A percentile compares a stretch with the other conserved stretches of the same genome.
These are phyloP conservation scores for Xylaria scruposa DNA, from an alignment of 495 filamentous ascomycete species.

Conservation along the genomic window DNA sequence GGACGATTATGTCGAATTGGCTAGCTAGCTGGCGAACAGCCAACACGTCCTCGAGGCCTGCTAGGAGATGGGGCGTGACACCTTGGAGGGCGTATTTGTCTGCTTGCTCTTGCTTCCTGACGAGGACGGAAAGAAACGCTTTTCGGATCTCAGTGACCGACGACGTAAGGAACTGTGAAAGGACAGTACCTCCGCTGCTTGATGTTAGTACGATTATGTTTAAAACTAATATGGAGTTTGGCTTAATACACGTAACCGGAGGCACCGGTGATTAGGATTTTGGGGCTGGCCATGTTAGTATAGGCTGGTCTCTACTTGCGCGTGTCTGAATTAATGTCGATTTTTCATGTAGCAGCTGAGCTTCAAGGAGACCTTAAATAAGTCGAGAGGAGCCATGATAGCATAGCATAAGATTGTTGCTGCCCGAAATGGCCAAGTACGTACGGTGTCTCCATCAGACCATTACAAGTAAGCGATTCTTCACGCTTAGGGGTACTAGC, in stretches of 20 bases:
- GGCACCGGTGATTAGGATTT: constrained; percentile 5
- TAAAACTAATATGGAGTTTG: neutral
- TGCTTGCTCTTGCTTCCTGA: constrained; percentile 33
- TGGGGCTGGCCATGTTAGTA: constrained; percentile 1
- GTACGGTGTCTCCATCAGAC: neutral
- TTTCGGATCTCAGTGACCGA: neutral
- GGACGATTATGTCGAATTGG: constrained; percentile 12
- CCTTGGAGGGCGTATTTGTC: constrained; percentile 7
- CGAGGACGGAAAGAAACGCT: constrained; percentile 8
- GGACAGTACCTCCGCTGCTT: constrained; percentile 3
- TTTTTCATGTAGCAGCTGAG: neutral
- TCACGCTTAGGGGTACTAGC: neutral
- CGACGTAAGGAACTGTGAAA: constrained; percentile 5
- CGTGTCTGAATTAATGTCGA: neutral
- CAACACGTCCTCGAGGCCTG: neutral
- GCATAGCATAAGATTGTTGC: neutral
- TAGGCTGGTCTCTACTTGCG: neutral
- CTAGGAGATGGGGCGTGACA: neutral
- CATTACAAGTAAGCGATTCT: neutral
- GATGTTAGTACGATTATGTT: neutral
- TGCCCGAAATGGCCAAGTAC: neutral
- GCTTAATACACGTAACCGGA: constrained; percentile 18
- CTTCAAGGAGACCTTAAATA: neutral
- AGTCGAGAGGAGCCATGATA: neutral
- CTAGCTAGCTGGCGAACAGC: constrained; percentile 8